These are phyloP conservation scores for Phanerodontia chrysosporium DNA, from an alignment of 768 basidiomycete species.

Conservation along the genomic window DNA sequence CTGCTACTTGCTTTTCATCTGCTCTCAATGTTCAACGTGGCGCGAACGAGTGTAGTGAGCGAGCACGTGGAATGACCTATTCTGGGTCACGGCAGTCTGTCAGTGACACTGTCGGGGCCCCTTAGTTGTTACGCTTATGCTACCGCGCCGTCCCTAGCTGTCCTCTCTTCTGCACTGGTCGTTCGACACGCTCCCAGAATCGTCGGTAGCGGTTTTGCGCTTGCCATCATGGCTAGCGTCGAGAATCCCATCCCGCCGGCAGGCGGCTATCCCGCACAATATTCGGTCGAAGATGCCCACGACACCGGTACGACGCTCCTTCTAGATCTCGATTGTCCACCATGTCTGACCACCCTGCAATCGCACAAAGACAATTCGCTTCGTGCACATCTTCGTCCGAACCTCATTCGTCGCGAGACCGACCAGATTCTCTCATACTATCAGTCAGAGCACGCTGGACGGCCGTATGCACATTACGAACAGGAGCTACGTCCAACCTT, in stretches of 20 bases:
- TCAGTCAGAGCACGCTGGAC: constrained; percentile 47
- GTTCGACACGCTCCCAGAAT: neutral
- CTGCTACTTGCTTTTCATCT: too few relatives aligned
- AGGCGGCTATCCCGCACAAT: constrained; percentile 13
- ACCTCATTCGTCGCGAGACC: constrained; percentile 31
- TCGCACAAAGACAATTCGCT: neutral
- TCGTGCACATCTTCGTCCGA: constrained; percentile 18
- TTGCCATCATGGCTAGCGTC: constrained; percentile 8
- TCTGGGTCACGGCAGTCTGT: neutral
- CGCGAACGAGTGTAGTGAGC: too few relatives aligned
- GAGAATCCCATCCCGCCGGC: constrained; percentile 2
- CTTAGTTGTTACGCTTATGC: neutral
- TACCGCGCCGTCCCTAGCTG: neutral
- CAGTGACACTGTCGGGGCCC: neutral
- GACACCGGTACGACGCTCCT: constrained; percentile 9
- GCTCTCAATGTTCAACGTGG: too few relatives aligned
- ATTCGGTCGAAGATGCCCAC: constrained; percentile 9
- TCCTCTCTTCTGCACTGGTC: neutral
- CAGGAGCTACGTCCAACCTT: constrained; percentile 1
- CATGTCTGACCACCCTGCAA: neutral
- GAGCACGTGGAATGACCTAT: constrained; percentile 8
- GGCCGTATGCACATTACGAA: constrained; percentile 19
- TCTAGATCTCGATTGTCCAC: constrained; percentile 4
- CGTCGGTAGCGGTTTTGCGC: neutral
- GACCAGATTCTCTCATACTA: constrained; percentile 50